Base-by-base conservation (phyloP, 2,329 filamentous ascomycete species). In the Calonectria honghensis region DNA sequence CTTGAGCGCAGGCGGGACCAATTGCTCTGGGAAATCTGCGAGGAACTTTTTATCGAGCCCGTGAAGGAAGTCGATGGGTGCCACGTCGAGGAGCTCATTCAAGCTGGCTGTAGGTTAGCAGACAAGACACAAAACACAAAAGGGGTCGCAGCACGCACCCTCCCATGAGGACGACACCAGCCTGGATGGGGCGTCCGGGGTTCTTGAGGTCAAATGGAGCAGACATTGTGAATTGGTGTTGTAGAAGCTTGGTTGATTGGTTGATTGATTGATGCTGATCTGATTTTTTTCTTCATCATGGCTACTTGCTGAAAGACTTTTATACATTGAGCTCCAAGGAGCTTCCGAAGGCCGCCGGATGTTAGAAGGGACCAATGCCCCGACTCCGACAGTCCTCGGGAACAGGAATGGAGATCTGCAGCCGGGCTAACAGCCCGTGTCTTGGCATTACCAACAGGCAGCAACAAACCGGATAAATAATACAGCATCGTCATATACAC, bases 1-100 rank as follows among this genome's bases (percentile, higher is more conserved):
- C 41, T 76, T 75, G 20, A 81, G 24, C 0, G 75, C 39, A 0
- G 72, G 27, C 0, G 80, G 65, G 9, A 81, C 0, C 20, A 80
- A 3, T 0, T 51, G 41, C 0, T 76, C 75, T 2, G 82, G 77
- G 13, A 81, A 39, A 1, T 29, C 20, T 13, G 79, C 72, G 20
- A 79, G 32, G n/a, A 80, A 79, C 0, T 67, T 37, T 6, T 77
- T 70, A 63, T 71, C 76, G 3, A 82, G 2, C 1, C 66, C 70
- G 29, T 80, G 45, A 24, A 85, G 61, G 9, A 83, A 68, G 16
- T 85, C 84, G 18, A 85, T 75, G 1, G 83, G 83, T 4, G 82
- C 84, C 4, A 85, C 79, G n/a, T 85, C 84, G 2, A 85, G 79
- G 9, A 83, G 73, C 50, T 85, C 84, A 0, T 81, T 85, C 7